Conservation (phyloP, 768 basidiomycete genomes). For the Harrya chromipes region DNA sequence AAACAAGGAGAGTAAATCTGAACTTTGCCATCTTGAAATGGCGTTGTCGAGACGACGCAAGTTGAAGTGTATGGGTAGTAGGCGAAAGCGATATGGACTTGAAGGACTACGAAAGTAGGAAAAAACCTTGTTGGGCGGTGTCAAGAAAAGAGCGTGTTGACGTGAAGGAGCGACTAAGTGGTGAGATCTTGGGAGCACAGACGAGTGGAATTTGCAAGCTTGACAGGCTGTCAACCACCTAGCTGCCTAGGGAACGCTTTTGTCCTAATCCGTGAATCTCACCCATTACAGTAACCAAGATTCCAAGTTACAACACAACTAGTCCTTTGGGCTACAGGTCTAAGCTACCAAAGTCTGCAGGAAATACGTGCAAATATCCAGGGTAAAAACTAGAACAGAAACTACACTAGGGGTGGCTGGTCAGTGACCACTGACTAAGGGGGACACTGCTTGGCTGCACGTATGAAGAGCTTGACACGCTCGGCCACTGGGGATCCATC, state of each 20-base stretch:
- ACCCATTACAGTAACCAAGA: too few relatives aligned
- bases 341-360: conserved; percentile 10
- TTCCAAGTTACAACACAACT: conserved; percentile 1
- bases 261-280: conserved; percentile 12
- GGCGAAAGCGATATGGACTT: too few relatives aligned
- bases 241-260: conserved; percentile 17
- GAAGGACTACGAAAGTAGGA: background rate
- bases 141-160: conserved; percentile 12
- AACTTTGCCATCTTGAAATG: conserved; percentile 47
- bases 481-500: conserved; percentile 92
- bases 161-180: conserved; percentile 20
- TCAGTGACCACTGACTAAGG: conserved; percentile 71
- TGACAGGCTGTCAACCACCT: conserved; percentile 18
- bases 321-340: background rate
- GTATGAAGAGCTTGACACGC: conserved; percentile 60
- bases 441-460: conserved; percentile 65
- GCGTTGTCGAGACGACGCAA: background rate
- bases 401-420: conserved; percentile 53
- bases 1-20: conserved; percentile 63
- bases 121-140: background rate
- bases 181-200: background rate
- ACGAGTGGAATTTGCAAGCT: background rate
- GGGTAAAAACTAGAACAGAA: background rate
- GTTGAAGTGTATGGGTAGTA: background rate
- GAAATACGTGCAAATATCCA: conserved; percentile 1